Conservation (phyloP, 306 rosid species). For the Gillenia trifoliata region DNA sequence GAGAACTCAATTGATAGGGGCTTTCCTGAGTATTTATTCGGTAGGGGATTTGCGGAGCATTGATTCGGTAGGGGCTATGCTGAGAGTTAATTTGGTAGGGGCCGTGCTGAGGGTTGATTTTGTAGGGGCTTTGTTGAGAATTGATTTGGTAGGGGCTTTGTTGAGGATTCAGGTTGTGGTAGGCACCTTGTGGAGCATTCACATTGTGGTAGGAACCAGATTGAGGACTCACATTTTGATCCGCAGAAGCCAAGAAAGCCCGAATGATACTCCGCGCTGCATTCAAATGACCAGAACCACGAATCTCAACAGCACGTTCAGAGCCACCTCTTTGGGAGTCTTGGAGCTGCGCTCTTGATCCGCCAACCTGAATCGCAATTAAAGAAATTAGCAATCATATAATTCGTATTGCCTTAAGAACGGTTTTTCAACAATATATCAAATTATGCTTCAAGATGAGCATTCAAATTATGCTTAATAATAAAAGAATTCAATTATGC, state of each 20-base stretch:
- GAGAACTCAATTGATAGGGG: conserved; percentile 17
- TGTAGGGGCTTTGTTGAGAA: conserved; percentile 15
- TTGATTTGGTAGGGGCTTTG: conserved; percentile 3
- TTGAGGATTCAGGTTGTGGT: background rate
- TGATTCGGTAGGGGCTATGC: conserved; percentile 10
- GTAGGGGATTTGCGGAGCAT: conserved; percentile 4
- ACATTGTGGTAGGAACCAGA: conserved; percentile 11
- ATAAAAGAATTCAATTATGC: background rate
- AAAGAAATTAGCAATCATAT: background rate
- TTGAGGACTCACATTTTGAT: conserved; percentile 18
- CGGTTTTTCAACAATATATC: background rate
- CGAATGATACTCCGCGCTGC: conserved; percentile 19
- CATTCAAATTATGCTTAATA: background rate
- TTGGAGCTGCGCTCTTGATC: conserved; percentile 19
- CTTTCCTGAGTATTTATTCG: conserved; percentile 12
- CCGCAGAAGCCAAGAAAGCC: conserved; percentile 13
- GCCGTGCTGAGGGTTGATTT: conserved; percentile 13
- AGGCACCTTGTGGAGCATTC: conserved; percentile 7
- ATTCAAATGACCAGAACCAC: conserved; percentile 18
- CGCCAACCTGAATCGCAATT: conserved; percentile 20
- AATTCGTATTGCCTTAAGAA: background rate
- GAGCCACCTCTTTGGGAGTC: conserved; percentile 11
- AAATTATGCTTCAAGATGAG: background rate
- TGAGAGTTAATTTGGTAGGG: conserved; percentile 6
- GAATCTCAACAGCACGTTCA: conserved; percentile 11